phyloP scores from a whole-genome alignment of 257 asterid species.

The Primulina tabacum region DNA sequence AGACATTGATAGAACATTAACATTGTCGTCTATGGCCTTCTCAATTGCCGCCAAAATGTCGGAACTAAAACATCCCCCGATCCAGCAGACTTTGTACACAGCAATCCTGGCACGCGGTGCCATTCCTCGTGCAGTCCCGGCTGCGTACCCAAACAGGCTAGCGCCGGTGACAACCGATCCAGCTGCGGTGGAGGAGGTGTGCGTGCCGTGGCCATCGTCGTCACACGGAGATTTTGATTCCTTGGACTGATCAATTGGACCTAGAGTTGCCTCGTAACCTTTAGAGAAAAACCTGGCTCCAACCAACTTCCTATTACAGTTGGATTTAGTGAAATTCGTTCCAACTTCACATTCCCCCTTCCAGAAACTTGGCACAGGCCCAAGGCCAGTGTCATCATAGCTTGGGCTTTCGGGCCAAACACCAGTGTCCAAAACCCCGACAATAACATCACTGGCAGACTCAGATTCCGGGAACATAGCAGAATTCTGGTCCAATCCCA shows the following conservation, averaged over 20 bases:
- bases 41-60: slow-evolving; percentile 83
- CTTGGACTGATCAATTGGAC: slow-evolving; percentile 59
- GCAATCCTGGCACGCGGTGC: slow-evolving; percentile 77
- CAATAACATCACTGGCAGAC: slow-evolving; percentile 51
- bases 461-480: slow-evolving; percentile 59
- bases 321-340: slow-evolving; percentile 51
- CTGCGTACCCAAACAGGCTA: slow-evolving; percentile 68
- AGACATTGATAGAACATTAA: slow-evolving; percentile 66
- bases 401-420: slow-evolving; percentile 96
- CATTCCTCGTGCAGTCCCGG: slow-evolving; percentile 93
- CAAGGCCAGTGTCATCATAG: slow-evolving; percentile 63
- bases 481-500: slow-evolving; percentile 64
- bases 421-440: slow-evolving; percentile 85
- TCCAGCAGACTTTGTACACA: slow-evolving; percentile 77
- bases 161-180: slow-evolving; percentile 69
- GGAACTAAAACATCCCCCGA: slow-evolving; percentile 77
- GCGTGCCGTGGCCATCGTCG: slow-evolving; percentile 95
- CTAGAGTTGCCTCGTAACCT: slow-evolving; percentile 74
- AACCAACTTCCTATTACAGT: slow-evolving; percentile 67
- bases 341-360: slow-evolving; percentile 71
- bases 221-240: slow-evolving; percentile 83
- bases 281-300: slow-evolving; percentile 73
- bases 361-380: slow-evolving; percentile 69
- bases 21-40: slow-evolving; percentile 71
- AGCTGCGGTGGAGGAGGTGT: slow-evolving; percentile 82